Percentiles rank a stretch among this genome's conserved stretches.
These are phyloP conservation scores for Leccinum uliginosum DNA, from an alignment of 768 basidiomycete species.

Conservation along the genomic window DNA sequence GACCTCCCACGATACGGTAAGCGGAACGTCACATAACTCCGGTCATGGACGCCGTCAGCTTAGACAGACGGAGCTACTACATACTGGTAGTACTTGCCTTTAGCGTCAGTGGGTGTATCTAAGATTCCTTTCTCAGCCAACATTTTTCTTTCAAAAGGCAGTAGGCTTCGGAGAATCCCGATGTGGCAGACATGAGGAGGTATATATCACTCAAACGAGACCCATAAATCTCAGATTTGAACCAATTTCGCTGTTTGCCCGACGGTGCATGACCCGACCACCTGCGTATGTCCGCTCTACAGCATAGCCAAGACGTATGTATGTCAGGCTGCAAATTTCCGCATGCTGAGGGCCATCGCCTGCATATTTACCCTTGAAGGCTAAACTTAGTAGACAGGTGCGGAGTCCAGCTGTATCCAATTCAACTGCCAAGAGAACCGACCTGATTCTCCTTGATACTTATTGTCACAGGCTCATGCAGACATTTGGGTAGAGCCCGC, in stretches of 20 bases:
- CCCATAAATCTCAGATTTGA: conserved; percentile 30
- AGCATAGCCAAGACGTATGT: conserved; percentile 2
- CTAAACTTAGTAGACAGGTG: conserved; percentile 2
- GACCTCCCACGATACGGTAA: conserved; percentile 24
- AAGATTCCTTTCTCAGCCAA: conserved; percentile 2
- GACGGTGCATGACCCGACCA: conserved; percentile 3
- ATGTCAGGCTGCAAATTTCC: background rate
- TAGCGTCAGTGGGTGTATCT: background rate
- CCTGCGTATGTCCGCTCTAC: background rate
- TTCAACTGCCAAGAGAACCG: conserved; percentile 9
- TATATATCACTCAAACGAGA: conserved; percentile 14
- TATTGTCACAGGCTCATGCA: conserved; percentile 3
- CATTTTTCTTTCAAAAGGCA: background rate
- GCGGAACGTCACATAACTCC: conserved; percentile 10
- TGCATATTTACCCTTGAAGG: background rate
- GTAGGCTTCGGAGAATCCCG: conserved; percentile 23
- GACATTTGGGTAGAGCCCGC: background rate
- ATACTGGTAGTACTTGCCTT: background rate
- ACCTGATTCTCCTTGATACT: background rate
- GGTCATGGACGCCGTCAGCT: conserved; percentile 18
- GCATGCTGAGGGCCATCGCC: background rate
- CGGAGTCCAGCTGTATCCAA: background rate
- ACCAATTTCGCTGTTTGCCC: conserved; percentile 8
- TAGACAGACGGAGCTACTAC: background rate
- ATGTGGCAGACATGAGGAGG: conserved; percentile 10